Evolutionary conservation across 148 eudicot genomes (phyloP), one percentile per base, ranked within the genome.

Genomic region (Rhododendron griersonianum): DNA sequence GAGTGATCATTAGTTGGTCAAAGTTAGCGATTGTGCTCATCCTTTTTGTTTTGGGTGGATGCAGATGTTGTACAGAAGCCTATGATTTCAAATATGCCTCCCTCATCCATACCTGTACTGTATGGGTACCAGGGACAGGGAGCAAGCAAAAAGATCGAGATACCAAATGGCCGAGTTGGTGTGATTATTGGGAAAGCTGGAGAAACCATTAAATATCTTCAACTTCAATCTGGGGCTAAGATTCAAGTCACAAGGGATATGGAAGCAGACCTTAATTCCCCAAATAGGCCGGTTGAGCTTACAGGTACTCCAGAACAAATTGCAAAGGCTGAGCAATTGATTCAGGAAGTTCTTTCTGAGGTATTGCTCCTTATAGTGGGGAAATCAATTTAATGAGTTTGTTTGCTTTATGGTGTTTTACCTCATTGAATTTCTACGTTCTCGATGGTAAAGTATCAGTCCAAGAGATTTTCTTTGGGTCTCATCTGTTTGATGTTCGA

Each of bases 131-230:
- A 91, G 65, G 90, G 92, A 61, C 90, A 91, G 65, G 90, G 92
- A 61, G 89, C 87, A n/a, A 90, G 89, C 91, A 97, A 91, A 91
- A 93, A 89, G 89, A 95, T 97, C 74, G 96, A 97, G 84, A 88
- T 97, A 41, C 99, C 99, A 15, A 95, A 94, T 89, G 95, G 95
- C 5, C 92, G 98, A 80, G 99, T 97, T 81, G 99, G 99, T 86
- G 98, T 97, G 83, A 97, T 97, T 80, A 97, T 97, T 78, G 99
- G 99, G 44, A 97, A 93, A 93, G 92, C 90, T 28, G 99, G 99
- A 61, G 99, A 97, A 86, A 97, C 99, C 53, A 97, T 97, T 28
- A 94, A 95, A 83, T 93, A 95, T 73, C 95, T 97, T 85, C 99
- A 97, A 88, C 86, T 80, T 73, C 98, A 95, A 71, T 97, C 99